These are phyloP conservation scores for Phytophthora macrochlamydospora DNA, from an alignment of 352 stramenopile genomes.

Conservation along the genomic window DNA sequence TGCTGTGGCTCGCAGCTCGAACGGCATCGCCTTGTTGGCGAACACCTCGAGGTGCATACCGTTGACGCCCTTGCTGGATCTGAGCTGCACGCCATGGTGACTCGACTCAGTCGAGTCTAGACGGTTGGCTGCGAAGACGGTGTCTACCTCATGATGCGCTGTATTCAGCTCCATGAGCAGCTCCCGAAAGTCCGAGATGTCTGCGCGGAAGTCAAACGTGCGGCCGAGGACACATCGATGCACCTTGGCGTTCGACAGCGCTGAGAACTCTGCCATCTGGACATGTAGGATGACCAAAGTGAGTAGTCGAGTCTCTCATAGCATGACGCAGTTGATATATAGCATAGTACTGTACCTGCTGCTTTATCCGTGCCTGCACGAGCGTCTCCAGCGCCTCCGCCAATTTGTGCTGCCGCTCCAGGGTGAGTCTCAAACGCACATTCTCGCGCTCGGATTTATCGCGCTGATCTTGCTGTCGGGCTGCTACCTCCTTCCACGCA, in stretches of 20 bases:
- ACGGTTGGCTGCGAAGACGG: conserved; percentile 34
- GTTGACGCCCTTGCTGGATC: conserved; percentile 22
- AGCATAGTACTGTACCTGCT: conserved; percentile 5
- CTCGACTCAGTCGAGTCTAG: conserved; percentile 32
- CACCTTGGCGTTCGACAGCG: conserved; percentile 19
- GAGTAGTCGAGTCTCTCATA: too few species aligned
- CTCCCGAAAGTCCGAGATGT: conserved; percentile 25
- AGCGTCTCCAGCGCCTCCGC: conserved; percentile 37
- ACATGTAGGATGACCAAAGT: too few species aligned
- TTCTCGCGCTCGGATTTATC: conserved; percentile 44
- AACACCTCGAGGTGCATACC: conserved; percentile 36
- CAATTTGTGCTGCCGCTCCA: conserved; percentile 40
- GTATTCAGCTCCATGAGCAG: conserved; percentile 23
- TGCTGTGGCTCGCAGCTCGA: conserved; percentile 31
- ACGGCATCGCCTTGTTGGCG: conserved; percentile 45
- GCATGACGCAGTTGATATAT: too few species aligned
- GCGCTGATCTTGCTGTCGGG: conserved; percentile 29
- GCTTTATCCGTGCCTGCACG: conserved; percentile 34
- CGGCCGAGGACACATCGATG: conserved; percentile 19
- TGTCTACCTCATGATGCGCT: conserved; percentile 25
- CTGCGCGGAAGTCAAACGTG: conserved; percentile 23
- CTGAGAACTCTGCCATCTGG: conserved; percentile 29
- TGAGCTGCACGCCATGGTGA: conserved; percentile 32
- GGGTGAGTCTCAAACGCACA: conserved; percentile 33
- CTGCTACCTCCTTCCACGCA: conserved; percentile 35